Evolutionary conservation across 2,329 filamentous ascomycete species (phyloP).

Genomic region (Ascochyta rabiei): DNA sequence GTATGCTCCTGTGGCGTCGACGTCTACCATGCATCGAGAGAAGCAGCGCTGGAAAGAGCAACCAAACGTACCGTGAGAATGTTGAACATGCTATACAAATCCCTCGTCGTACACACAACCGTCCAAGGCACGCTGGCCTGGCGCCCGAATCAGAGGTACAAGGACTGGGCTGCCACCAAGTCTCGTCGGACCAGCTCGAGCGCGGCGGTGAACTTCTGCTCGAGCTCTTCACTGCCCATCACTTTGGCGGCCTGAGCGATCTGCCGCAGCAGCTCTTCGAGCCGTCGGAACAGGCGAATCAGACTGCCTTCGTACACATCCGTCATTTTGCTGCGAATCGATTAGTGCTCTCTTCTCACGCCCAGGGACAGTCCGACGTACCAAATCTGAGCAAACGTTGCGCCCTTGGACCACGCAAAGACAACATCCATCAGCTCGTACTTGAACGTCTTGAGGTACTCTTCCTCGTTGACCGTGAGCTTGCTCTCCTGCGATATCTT

Average conservation of each 20-base stretch:
- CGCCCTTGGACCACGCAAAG: conserved; percentile 86
- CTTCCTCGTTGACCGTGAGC: conserved; percentile 89
- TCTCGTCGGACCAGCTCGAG: conserved; percentile 87
- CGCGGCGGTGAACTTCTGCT: conserved; percentile 87
- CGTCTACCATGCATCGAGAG: conserved; percentile 20
- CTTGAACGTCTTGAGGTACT: conserved; percentile 88
- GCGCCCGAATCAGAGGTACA: conserved; percentile 68
- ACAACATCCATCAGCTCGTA: conserved; percentile 98
- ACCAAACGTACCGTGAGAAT: conserved; percentile 23
- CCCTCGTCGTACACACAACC: conserved; percentile 5
- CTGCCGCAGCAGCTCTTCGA: conserved; percentile 92
- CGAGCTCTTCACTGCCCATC: conserved; percentile 95
- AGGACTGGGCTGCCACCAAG: conserved; percentile 90
- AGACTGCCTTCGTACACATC: conserved; percentile 96
- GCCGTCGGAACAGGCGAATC: conserved; percentile 91
- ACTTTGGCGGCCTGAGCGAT: conserved; percentile 96
- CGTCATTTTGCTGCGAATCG: conserved; percentile 86
- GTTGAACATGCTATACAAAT: conserved; percentile 20
- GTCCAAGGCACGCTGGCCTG: conserved; percentile 4
- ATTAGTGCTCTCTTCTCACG: conserved; percentile 3
- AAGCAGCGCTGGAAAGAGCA: conserved; percentile 21
- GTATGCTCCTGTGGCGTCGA: conserved; percentile 21
- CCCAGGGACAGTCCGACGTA: conserved; percentile 57
- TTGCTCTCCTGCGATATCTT: conserved; percentile 97
- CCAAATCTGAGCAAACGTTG: conserved; percentile 93